A percentile compares a stretch with the other conserved stretches of the same genome.
These are phyloP conservation scores for Rutstroemia sp. DNA, from an alignment of 2,329 filamentous ascomycete genomes.

Conservation along the genomic window DNA sequence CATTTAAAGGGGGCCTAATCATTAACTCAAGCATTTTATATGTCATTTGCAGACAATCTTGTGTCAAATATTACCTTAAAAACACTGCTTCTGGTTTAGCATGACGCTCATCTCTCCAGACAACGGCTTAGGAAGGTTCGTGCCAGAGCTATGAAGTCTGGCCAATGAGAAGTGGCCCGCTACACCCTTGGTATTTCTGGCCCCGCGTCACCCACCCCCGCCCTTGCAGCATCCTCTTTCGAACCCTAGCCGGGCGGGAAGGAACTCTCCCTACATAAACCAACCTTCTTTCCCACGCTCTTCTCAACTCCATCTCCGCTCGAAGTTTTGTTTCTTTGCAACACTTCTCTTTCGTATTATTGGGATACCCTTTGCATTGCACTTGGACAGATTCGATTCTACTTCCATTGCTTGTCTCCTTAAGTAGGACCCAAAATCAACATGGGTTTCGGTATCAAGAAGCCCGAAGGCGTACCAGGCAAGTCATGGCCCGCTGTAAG, in stretches of 20 bases:
- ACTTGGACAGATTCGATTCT: background rate
- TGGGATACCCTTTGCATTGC: background rate
- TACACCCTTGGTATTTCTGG: background rate
- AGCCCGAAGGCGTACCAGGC: conserved; percentile 46
- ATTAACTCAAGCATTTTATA: too few species aligned
- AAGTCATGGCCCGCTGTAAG: conserved; percentile 48
- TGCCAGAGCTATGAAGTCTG: too few species aligned
- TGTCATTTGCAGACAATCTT: too few species aligned
- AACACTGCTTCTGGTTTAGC: too few species aligned
- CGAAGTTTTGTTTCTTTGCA: background rate
- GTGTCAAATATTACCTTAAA: too few species aligned
- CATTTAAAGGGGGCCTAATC: too few species aligned
- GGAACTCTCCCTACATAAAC: background rate
- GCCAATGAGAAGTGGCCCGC: too few species aligned
- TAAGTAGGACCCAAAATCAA: background rate
- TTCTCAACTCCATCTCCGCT: background rate
- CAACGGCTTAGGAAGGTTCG: too few species aligned
- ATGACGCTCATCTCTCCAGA: too few species aligned
- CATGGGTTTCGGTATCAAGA: conserved; percentile 33
- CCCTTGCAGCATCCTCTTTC: background rate
- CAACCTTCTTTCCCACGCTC: background rate
- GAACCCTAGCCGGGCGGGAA: background rate
- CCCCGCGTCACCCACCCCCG: background rate
- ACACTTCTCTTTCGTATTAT: too few species aligned
- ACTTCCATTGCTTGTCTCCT: background rate